Evolutionary conservation across 176 grass and related monocot genomes (phyloP).

Genomic region (Oryza glumipatula): DNA sequence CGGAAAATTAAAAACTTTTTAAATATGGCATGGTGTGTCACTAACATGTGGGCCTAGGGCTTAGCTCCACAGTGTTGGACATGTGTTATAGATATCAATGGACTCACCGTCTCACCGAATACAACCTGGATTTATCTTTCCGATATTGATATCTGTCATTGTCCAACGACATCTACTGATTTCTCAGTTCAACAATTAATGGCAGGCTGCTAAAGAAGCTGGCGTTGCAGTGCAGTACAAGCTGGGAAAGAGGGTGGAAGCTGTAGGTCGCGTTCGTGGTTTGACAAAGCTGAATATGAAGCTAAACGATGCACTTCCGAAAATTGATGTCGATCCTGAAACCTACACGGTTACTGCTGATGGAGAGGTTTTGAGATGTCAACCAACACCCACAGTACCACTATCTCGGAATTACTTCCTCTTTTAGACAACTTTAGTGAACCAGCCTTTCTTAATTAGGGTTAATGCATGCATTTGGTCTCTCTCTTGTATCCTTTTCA

Average conservation of each 20-base stretch:
- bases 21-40: background rate
- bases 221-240: slow-evolving; percentile 57
- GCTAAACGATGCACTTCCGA: slow-evolving; percentile 78
- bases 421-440: slow-evolving; percentile 39
- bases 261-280: slow-evolving; percentile 59
- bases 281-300: slow-evolving; percentile 91
- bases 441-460: background rate
- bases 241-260: slow-evolving; percentile 76
- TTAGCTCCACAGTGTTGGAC: background rate
- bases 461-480: background rate
- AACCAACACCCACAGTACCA: slow-evolving; percentile 60
- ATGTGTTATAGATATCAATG: background rate
- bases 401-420: slow-evolving; percentile 93
- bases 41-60: background rate
- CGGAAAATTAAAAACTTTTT: background rate
- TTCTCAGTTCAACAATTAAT: slow-evolving; percentile 14
- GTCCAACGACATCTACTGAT: background rate
- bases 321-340: slow-evolving; percentile 84
- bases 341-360: slow-evolving; percentile 74
- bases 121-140: background rate
- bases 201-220: slow-evolving; percentile 73
- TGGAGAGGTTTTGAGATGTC: slow-evolving; percentile 69
- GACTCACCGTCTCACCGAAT: background rate
- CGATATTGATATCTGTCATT: background rate
- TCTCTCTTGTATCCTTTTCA: background rate